Percentiles rank a stretch among this genome's conserved stretches.
Evolutionary conservation across 805 yeast genomes (phyloP).

Genomic region (Ogataea ganodermae): DNA sequence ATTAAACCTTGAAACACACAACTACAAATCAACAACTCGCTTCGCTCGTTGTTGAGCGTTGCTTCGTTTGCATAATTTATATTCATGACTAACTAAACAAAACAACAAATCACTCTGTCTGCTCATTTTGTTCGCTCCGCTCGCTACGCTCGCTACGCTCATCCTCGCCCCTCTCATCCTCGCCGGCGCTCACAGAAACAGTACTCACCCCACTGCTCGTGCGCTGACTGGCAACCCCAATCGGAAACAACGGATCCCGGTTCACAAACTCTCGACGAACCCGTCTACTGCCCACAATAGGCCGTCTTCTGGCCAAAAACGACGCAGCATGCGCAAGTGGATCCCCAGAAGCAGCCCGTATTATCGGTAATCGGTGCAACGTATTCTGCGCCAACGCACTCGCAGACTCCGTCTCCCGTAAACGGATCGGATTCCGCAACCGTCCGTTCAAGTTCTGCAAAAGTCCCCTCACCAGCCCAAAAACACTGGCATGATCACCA

Average conservation of each 20-base stretch:
- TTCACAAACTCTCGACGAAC: conserved; percentile 18
- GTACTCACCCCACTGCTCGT: conserved; percentile 49
- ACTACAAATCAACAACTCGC: too few relatives aligned
- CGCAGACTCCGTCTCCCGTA: conserved; percentile 12
- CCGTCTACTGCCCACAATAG: conserved; percentile 4
- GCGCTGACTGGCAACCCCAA: conserved; percentile 52
- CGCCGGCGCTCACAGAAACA: conserved; percentile 12
- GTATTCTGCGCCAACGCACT: conserved; percentile 9
- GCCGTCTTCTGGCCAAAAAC: conserved; percentile 11
- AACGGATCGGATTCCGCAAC: conserved; percentile 23
- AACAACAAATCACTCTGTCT: background rate
- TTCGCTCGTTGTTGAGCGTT: too few relatives aligned
- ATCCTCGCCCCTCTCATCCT: conserved; percentile 5
- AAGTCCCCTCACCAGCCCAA: conserved; percentile 27
- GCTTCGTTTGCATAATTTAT: too few relatives aligned
- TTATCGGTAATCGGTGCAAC: conserved; percentile 19
- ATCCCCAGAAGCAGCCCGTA: conserved; percentile 11
- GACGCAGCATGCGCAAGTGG: conserved; percentile 4
- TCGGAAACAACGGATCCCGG: conserved; percentile 40
- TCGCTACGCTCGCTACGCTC: too few relatives aligned
- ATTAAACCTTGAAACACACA: too few relatives aligned
- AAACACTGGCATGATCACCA: conserved; percentile 21
- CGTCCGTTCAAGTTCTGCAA: conserved; percentile 29
- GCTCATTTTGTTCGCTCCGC: conserved; percentile 1
- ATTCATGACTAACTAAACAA: too few relatives aligned